A percentile compares a stretch with the other conserved stretches of the same genome.
Evolutionary conservation across 176 grass and related monocot genomes (phyloP).

Genomic region (Rhynchospora breviuscula): DNA sequence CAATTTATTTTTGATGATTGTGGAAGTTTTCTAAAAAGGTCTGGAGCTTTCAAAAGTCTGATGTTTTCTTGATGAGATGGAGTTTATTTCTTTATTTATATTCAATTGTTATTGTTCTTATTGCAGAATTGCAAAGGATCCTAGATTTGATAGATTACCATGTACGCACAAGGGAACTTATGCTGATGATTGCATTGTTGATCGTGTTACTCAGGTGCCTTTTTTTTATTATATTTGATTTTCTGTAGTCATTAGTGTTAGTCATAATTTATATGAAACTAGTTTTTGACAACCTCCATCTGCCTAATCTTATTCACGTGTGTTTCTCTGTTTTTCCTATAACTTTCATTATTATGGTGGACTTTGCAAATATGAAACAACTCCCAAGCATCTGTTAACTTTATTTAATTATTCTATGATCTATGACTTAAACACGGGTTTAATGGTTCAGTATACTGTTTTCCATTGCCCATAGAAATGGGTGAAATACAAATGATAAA

Average conservation of each 20-base stretch:
- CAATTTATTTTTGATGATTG: not conserved
- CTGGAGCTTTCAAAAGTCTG: not conserved
- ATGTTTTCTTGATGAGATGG: not conserved
- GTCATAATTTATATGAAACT: not conserved
- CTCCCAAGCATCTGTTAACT: not conserved
- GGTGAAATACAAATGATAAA: not conserved
- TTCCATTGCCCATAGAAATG: not conserved
- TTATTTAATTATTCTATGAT: not conserved
- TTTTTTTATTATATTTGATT: not conserved
- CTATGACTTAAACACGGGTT: not conserved
- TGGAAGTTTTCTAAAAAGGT: too few relatives aligned
- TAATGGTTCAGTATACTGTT: not conserved
- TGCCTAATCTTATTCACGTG: not conserved
- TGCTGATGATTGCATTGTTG: constrained; percentile 95
- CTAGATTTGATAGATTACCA: constrained; percentile 85
- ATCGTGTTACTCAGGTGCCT: constrained; percentile 82
- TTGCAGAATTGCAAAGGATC: constrained; percentile 85
- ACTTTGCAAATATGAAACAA: not conserved
- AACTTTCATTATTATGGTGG: not conserved
- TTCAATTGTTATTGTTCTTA: not conserved
- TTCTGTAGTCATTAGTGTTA: not conserved
- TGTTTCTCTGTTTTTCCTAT: not conserved
- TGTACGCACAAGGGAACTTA: constrained; percentile 96
- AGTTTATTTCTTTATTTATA: constrained; percentile 20
- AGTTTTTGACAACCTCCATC: not conserved